Percentiles rank a stretch among this genome's conserved stretches.
phyloP scores from a whole-genome alignment of 2,329 filamentous ascomycete genomes.

The Triangularia setosa region DNA sequence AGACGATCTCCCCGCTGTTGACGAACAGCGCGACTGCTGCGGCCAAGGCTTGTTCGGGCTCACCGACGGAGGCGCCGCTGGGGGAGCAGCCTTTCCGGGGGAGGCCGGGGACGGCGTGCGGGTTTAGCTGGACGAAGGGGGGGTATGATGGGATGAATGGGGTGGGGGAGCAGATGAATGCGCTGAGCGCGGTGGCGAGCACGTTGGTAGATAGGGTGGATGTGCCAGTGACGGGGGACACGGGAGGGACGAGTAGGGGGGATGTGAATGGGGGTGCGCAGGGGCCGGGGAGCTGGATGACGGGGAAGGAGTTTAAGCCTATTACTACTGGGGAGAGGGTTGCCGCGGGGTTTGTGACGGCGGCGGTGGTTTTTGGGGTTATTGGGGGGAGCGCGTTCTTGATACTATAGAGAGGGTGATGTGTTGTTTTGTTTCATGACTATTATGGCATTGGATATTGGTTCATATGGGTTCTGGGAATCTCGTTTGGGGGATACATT shows the following conservation, averaged over 20 bases:
- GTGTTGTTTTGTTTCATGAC: not conserved
- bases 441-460: not conserved
- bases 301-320: constrained; percentile 29
- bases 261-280: constrained; percentile 43
- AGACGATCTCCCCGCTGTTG: constrained; percentile 50
- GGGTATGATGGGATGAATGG: constrained; percentile 57
- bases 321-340: constrained; percentile 51
- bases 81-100: constrained; percentile 42
- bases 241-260: constrained; percentile 57
- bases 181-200: constrained; percentile 60
- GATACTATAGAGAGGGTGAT: constrained; percentile 28
- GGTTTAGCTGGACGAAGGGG: constrained; percentile 58
- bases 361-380: constrained; percentile 45
- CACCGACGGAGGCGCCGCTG: constrained; percentile 29
- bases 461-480: not conserved
- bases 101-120: constrained; percentile 57
- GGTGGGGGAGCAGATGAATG: constrained; percentile 68
- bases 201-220: constrained; percentile 45
- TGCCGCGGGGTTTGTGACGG: constrained; percentile 54
- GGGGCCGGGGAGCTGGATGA: constrained; percentile 18
- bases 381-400: constrained; percentile 49
- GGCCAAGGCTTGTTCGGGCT: constrained; percentile 47
- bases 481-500: not conserved
- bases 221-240: constrained; percentile 47
- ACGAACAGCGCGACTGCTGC: constrained; percentile 50